Conservation (phyloP, 2,329 filamentous ascomycete species). For the Cladosporium sp. region DNA sequence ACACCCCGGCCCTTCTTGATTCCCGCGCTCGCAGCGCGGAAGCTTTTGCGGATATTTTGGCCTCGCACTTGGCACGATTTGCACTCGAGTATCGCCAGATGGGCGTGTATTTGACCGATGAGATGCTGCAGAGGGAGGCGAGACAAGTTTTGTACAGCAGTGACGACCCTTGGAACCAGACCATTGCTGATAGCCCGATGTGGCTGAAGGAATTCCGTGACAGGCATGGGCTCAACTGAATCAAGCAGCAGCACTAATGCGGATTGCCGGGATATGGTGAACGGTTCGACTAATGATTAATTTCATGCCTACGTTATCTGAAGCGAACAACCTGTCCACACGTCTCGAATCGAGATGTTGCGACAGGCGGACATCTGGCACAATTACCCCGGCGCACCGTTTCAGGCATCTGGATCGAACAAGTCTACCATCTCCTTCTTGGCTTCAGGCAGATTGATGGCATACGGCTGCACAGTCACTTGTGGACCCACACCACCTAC, state of each 20-base stretch:
- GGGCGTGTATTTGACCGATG: slow-evolving; percentile 43
- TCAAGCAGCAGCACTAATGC: not conserved
- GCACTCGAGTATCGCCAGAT: slow-evolving; percentile 37
- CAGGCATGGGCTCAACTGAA: slow-evolving; percentile 1
- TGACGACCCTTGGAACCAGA: slow-evolving; percentile 48
- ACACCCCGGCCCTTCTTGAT: slow-evolving; percentile 4
- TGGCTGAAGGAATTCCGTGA: slow-evolving; percentile 42
- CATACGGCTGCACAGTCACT: not conserved
- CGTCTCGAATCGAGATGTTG: too few species aligned
- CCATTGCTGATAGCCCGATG: slow-evolving; percentile 37
- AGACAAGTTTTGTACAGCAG: slow-evolving; percentile 46
- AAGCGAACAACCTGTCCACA: too few species aligned
- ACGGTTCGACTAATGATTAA: too few species aligned
- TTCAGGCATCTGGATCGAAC: not conserved
- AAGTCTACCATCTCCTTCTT: not conserved
- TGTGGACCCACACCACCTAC: not conserved
- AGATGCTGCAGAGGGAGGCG: slow-evolving; percentile 47
- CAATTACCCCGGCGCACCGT: too few species aligned
- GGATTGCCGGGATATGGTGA: too few species aligned
- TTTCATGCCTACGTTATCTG: too few species aligned
- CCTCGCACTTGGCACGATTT: slow-evolving; percentile 42
- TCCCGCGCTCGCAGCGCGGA: slow-evolving; percentile 11
- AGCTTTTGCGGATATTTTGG: slow-evolving; percentile 49
- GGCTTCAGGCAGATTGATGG: not conserved
- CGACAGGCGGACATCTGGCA: too few species aligned